Evolutionary conservation across 768 basidiomycete genomes (phyloP).

Genomic region (Suillus ampliporus): DNA sequence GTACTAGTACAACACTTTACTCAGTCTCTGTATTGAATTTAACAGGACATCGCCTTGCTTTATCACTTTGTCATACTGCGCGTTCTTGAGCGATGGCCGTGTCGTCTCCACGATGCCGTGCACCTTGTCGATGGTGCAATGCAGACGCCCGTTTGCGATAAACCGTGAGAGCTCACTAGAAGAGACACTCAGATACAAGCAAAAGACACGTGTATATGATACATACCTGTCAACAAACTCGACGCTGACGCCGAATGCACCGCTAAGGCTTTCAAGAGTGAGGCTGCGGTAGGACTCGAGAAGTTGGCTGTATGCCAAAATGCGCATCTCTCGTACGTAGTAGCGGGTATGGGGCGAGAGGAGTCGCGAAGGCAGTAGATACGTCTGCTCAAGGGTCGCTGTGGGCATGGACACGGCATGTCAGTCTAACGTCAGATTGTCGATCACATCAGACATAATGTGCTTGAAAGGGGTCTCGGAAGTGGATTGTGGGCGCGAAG

Average conservation of each 20-base stretch:
- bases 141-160: slow-evolving; percentile 85
- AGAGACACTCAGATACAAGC: slow-evolving; percentile 1
- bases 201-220: not conserved
- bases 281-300: slow-evolving; percentile 91
- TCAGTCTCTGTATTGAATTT: slow-evolving; percentile 85
- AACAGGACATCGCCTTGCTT: slow-evolving; percentile 91
- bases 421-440: slow-evolving; percentile 6
- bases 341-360: slow-evolving; percentile 86
- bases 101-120: slow-evolving; percentile 93
- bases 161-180: slow-evolving; percentile 87
- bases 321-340: slow-evolving; percentile 96
- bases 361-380: slow-evolving; percentile 86
- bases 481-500: slow-evolving; percentile 1
- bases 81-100: slow-evolving; percentile 73
- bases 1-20: slow-evolving; percentile 78
- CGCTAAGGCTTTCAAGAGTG: slow-evolving; percentile 83
- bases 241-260: slow-evolving; percentile 88
- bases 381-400: slow-evolving; percentile 89
- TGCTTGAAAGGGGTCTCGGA: slow-evolving; percentile 9
- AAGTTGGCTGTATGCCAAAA: slow-evolving; percentile 89
- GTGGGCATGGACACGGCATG: slow-evolving; percentile 12
- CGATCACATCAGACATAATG: slow-evolving; percentile 16
- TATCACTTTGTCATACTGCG: slow-evolving; percentile 92
- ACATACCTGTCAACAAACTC: slow-evolving; percentile 87
- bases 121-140: slow-evolving; percentile 95